These are phyloP conservation scores for Didymella arachidicola DNA, from an alignment of 2,329 filamentous ascomycete species.

Conservation along the genomic window DNA sequence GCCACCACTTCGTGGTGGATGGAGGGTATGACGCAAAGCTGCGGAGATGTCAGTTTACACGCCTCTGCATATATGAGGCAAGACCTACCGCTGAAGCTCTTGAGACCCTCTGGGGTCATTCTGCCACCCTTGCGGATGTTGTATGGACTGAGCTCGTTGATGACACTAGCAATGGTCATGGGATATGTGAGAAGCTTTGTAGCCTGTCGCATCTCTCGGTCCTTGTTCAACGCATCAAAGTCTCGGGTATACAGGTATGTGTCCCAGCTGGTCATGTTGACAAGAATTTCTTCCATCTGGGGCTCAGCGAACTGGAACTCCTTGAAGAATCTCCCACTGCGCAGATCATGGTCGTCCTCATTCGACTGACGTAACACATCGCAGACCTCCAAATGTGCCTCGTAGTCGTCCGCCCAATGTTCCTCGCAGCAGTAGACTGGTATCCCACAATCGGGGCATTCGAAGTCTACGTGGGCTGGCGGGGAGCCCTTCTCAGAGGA, in stretches of 20 bases:
- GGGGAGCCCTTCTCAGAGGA: constrained; percentile 64
- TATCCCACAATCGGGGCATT: constrained; percentile 95
- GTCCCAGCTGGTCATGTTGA: constrained; percentile 99
- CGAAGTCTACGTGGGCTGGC: constrained; percentile 86
- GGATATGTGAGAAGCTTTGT: constrained; percentile 95
- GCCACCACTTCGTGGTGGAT: constrained; percentile 82
- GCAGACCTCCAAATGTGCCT: constrained; percentile 89
- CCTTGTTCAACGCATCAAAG: constrained; percentile 89
- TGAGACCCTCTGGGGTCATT: constrained; percentile 85
- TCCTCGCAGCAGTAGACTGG: constrained; percentile 93
- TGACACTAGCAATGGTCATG: constrained; percentile 84
- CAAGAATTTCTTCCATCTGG: constrained; percentile 88
- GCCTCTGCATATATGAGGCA: neutral
- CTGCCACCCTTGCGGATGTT: constrained; percentile 76
- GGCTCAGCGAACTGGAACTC: constrained; percentile 91
- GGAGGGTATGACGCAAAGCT: constrained; percentile 93
- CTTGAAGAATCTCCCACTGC: constrained; percentile 88
- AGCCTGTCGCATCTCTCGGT: constrained; percentile 89
- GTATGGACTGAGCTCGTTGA: constrained; percentile 96
- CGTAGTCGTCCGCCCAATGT: constrained; percentile 96
- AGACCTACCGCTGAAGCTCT: constrained; percentile 87
- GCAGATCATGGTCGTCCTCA: constrained; percentile 95
- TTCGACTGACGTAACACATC: constrained; percentile 92
- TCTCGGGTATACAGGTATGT: constrained; percentile 93
- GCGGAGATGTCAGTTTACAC: constrained; percentile 20